Evolutionary conservation across 805 yeast genomes (phyloP), one percentile per base, ranked within the genome.

Genomic region (Torulaspora indica): DNA sequence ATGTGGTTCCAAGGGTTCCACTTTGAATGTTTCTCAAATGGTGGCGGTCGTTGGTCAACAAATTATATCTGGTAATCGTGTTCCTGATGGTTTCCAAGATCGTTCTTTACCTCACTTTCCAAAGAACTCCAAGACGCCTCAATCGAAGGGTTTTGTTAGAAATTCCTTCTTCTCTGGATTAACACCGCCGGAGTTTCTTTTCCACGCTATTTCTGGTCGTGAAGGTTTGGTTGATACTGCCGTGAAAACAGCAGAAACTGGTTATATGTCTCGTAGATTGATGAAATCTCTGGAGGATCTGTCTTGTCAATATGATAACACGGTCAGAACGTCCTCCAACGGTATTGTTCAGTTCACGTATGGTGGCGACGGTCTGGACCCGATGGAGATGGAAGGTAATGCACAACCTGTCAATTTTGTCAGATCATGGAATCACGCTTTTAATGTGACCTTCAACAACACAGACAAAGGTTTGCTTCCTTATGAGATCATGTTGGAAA

Each of bases 1-100:
- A 1, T 93, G 98, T 76, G 99, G 99, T 56, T 91, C 98, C 33
- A 93, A 93, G 67, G 99, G 99, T 68, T 93, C 98, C 31, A 89
- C 96, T 0, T 77, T 95, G 51, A 93, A 93, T 67, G 98, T 93
- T 24, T 93, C 98, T 10, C 99, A 93, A 73, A 93, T 93, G 99
- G 98, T 93, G 76, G 99, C 99, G 0, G 96, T 91, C 63, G 98
- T 93, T 23, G 98, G 98, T 43, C 99, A 93, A 71, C 99, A 93
- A 69, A 93, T 93, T 72, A 93, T 93, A 56, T 82, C 96, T 3
- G 99, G 99, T 68, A 86, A 88, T 64, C 95, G 99, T 77, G 98
- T 93, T 49, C 98, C 98, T 18, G 96, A 93, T 74, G 99, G 99
- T n/a, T 93, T 93, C 76, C 98, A 93, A 68, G 98, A 93, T 70